These are phyloP conservation scores for Aspergillus funiculosus DNA, from an alignment of 495 filamentous ascomycete genomes.

Conservation along the genomic window DNA sequence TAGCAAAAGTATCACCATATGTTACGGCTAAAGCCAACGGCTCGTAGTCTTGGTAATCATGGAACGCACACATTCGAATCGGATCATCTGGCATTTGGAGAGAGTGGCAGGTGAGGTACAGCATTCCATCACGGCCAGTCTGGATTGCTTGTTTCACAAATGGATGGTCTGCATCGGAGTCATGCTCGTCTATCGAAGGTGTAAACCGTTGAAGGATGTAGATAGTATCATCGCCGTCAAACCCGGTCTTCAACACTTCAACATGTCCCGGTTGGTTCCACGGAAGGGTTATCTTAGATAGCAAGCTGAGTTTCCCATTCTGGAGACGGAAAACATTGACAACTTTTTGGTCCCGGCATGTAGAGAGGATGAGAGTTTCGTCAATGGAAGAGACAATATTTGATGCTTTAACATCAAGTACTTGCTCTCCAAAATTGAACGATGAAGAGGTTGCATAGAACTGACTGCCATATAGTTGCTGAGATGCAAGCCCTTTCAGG, in stretches of 20 bases:
- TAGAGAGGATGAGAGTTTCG: constrained; percentile 18
- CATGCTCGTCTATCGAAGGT: constrained; percentile 22
- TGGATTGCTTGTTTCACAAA: constrained; percentile 35
- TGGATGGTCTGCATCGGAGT: constrained; percentile 25
- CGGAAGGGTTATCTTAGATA: constrained; percentile 17
- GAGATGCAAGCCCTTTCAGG: constrained; percentile 19
- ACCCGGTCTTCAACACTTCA: constrained; percentile 31
- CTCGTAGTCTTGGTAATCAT: constrained; percentile 26
- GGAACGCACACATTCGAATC: constrained; percentile 29
- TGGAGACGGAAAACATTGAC: constrained; percentile 26
- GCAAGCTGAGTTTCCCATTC: constrained; percentile 14
- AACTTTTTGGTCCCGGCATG: constrained; percentile 22
- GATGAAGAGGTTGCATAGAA: constrained; percentile 22
- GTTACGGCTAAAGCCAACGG: constrained; percentile 30
- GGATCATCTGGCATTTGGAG: constrained; percentile 10
- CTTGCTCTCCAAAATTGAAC: constrained; percentile 19
- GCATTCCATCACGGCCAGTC: constrained; percentile 16
- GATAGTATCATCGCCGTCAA: constrained; percentile 19
- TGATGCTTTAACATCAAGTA: constrained; percentile 31
- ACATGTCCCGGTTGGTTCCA: constrained; percentile 22
- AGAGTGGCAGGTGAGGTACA: constrained; percentile 28
- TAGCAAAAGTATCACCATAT: constrained; percentile 29
- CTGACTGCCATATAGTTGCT: constrained; percentile 32
- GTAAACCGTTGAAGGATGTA: constrained; percentile 33
- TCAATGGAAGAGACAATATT: constrained; percentile 12